Percentiles rank a stretch among this genome's conserved stretches.
phyloP scores from a whole-genome alignment of 768 basidiomycete species.

The Rossbeevera mucosa region DNA sequence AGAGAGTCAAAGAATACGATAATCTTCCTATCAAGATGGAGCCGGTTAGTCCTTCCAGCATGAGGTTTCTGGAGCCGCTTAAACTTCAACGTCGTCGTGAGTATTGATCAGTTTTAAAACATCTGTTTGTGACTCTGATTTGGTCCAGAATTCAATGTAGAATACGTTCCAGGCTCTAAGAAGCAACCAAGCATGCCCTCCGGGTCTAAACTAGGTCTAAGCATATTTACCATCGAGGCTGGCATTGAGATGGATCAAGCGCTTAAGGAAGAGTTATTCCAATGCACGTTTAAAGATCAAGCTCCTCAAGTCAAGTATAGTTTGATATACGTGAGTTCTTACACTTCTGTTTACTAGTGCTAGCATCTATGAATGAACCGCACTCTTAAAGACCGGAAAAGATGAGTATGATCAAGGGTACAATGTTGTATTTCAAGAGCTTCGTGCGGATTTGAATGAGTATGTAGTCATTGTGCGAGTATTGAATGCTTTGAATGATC shows the following conservation, averaged over 20 bases:
- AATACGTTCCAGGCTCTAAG: not conserved
- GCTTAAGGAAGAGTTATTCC: not conserved
- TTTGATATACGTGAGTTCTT: conserved; percentile 7
- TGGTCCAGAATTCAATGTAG: not conserved
- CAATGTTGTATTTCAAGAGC: conserved; percentile 1
- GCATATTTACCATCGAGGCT: conserved; percentile 22
- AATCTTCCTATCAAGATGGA: conserved; percentile 47
- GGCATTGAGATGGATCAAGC: not conserved
- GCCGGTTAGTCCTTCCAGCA: conserved; percentile 43
- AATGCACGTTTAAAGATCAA: not conserved
- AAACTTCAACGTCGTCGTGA: conserved; percentile 50
- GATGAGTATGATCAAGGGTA: not conserved
- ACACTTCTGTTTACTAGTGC: not conserved
- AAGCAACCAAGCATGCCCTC: not conserved
- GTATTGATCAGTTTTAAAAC: not conserved
- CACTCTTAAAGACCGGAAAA: conserved; percentile 4
- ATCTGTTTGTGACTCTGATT: not conserved
- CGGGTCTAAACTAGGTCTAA: conserved; percentile 25
- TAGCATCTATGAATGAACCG: not conserved
- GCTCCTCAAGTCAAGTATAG: conserved; percentile 2
- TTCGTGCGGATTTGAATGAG: conserved; percentile 13
- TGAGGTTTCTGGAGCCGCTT: conserved; percentile 51
- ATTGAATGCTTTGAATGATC: not conserved
- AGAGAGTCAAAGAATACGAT: conserved; percentile 44
- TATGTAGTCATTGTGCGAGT: not conserved